Evolutionary conservation across 306 rosid genomes (phyloP), one percentile per base, ranked within the genome.

Genomic region (Castanea sativa): DNA sequence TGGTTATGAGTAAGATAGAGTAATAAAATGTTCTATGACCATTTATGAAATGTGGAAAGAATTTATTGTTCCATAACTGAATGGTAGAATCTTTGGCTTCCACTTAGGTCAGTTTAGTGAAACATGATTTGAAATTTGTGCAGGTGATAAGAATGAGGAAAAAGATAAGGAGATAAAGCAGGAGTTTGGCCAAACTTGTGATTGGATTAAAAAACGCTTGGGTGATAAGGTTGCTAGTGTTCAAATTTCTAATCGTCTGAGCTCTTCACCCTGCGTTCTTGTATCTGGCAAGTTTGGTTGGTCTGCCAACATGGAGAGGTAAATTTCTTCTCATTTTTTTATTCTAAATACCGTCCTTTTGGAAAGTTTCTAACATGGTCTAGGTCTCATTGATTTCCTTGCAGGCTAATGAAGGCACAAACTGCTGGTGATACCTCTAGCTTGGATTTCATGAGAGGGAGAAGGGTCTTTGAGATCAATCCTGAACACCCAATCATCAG

Each of bases 271-370:
- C 55, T 93, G 99, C 35, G 97, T 96, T 79, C 91, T 96, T 80
- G 99, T 83, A 35, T 88, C 99, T 56, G 99, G 99, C 84, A 93
- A 90, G 86, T 93, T 93, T 72, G 99, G 99, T 80, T 96, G 99
- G 99, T 96, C 98, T 74, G 99, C 98, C 65, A 96, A 96, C 85
- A 96, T 96, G 99, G 99, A 96, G 83, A 96, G 97, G 98, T 89
- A 61, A 59, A 74, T 49, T 70, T 77, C 83, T 59, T 71, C 15
- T 64, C 59, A 18, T 30, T 77, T 14, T 14, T 38, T 57, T 71
- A n/a, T 73, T 23, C 27, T 65, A 55, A 51, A 38, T 73, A 64
- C 57, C 5, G 60, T 49, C 58, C 78, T 59, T 52, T 75, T 77
- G 11, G 56, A 51, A 55, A 52, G 69, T 21, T 38, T 51, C 49